phyloP scores from a whole-genome alignment of 768 basidiomycete genomes.

The Ephemerocybe angulata region DNA sequence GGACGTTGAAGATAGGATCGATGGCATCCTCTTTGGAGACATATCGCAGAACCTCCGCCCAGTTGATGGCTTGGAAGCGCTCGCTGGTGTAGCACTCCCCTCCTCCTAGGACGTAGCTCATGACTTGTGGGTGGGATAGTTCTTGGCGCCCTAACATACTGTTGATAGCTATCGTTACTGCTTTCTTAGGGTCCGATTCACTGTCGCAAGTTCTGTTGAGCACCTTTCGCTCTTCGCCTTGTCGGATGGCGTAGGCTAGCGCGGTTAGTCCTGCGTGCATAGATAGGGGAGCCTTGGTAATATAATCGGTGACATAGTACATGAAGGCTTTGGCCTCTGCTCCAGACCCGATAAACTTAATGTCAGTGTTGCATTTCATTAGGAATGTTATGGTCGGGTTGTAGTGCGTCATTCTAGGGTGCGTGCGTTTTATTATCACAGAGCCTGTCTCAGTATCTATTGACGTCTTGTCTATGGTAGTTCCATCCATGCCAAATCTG shows the following conservation, averaged over 20 bases:
- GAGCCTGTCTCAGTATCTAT: not conserved
- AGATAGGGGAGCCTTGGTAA: slow-evolving; percentile 9
- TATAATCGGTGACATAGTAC: slow-evolving; percentile 13
- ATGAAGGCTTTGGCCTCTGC: slow-evolving; percentile 3
- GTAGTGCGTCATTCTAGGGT: not conserved
- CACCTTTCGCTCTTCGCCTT: not conserved
- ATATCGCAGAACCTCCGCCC: not conserved
- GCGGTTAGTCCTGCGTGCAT: slow-evolving; percentile 3
- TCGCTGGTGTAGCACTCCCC: slow-evolving; percentile 7
- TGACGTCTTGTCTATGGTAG: not conserved
- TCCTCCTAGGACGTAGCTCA: slow-evolving; percentile 22
- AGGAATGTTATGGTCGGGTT: not conserved
- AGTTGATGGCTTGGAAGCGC: not conserved
- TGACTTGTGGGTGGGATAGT: slow-evolving; percentile 26
- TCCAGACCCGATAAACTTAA: slow-evolving; percentile 8
- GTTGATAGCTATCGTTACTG: not conserved
- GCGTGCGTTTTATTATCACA: not conserved
- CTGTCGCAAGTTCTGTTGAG: not conserved
- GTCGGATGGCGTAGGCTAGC: not conserved
- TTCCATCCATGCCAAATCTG: not conserved
- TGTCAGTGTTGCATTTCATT: slow-evolving; percentile 8
- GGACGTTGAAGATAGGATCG: too few relatives aligned
- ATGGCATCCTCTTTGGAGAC: too few relatives aligned
- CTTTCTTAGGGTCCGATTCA: slow-evolving; percentile 12
- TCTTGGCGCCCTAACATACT: slow-evolving; percentile 18